phyloP scores from a whole-genome alignment of 2,329 filamentous ascomycete genomes.

The Aureobasidium mangrovei region DNA sequence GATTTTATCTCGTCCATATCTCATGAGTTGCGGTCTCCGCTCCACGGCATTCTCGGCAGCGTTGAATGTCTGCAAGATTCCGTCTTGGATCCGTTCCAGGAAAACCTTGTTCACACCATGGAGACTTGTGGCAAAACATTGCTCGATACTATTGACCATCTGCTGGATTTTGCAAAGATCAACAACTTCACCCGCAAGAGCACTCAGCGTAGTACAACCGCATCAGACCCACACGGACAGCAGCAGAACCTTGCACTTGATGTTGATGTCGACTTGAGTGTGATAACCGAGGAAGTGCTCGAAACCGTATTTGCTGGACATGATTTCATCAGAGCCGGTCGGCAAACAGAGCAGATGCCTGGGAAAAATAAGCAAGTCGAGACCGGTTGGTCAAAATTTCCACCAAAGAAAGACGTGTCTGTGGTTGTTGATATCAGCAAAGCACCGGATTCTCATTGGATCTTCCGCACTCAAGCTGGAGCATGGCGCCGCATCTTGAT shows the following conservation, averaged over 20 bases:
- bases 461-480: slow-evolving; percentile 36
- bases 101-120: slow-evolving; percentile 36
- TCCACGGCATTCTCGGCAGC: slow-evolving; percentile 38
- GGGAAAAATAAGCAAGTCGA: not conserved
- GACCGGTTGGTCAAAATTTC: not conserved
- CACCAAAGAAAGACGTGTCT: not conserved
- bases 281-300: slow-evolving; percentile 13
- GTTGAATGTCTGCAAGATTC: slow-evolving; percentile 41
- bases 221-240: slow-evolving; percentile 18
- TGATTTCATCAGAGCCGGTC: slow-evolving; percentile 27
- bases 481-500: slow-evolving; percentile 38
- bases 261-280: slow-evolving; percentile 13
- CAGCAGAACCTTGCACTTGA: slow-evolving; percentile 10
- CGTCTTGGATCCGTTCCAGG: slow-evolving; percentile 31
- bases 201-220: slow-evolving; percentile 14
- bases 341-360: slow-evolving; percentile 7
- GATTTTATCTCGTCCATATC: slow-evolving; percentile 43
- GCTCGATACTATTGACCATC: slow-evolving; percentile 27
- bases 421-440: slow-evolving; percentile 10
- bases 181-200: slow-evolving; percentile 23
- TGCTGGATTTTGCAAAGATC: slow-evolving; percentile 34
- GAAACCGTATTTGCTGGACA: slow-evolving; percentile 31
- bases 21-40: slow-evolving; percentile 41
- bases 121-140: slow-evolving; percentile 30
- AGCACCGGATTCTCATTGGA: slow-evolving; percentile 27